These are phyloP conservation scores for Chlamydomonas eustigma DNA, from an alignment of 139 green algal species.

Conservation along the genomic window DNA sequence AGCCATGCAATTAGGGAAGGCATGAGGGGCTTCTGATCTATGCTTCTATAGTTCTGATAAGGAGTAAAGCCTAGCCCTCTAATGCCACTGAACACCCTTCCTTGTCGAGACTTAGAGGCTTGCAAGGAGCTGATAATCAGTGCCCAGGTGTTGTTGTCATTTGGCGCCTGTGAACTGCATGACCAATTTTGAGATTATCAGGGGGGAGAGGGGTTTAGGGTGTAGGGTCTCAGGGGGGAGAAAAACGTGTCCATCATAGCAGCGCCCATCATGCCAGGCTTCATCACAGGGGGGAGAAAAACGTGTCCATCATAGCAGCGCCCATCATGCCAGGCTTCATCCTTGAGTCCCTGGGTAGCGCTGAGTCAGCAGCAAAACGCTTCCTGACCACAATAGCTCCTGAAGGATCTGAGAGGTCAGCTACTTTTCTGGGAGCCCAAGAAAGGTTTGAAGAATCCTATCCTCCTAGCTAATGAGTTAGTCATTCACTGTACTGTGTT, in stretches of 20 bases:
- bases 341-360: slow-evolving; percentile 53
- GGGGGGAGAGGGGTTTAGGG: not conserved
- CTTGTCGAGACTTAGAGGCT: too few species aligned
- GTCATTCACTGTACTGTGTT: not conserved
- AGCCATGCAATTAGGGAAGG: too few species aligned
- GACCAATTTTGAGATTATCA: not conserved
- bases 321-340: slow-evolving; percentile 75
- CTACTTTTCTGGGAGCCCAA: not conserved
- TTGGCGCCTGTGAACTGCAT: too few species aligned
- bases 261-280: not conserved
- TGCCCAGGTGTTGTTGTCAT: too few species aligned
- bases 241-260: not conserved
- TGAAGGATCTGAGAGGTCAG: not conserved
- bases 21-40: too few species aligned
- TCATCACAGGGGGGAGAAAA: slow-evolving; percentile 74
- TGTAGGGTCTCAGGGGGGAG: not conserved
- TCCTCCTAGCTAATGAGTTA: not conserved
- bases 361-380: slow-evolving; percentile 40
- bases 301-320: slow-evolving; percentile 83
- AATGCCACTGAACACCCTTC: too few species aligned
- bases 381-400: slow-evolving; percentile 55
- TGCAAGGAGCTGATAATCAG: too few species aligned
- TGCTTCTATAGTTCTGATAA: too few species aligned
- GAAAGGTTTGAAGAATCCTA: not conserved
- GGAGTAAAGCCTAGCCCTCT: too few species aligned